Percentiles rank a stretch among this genome's conserved stretches.
These are phyloP conservation scores for Besnoitia besnoiti DNA, from an alignment of 169 alveolate genomes.

Conservation along the genomic window DNA sequence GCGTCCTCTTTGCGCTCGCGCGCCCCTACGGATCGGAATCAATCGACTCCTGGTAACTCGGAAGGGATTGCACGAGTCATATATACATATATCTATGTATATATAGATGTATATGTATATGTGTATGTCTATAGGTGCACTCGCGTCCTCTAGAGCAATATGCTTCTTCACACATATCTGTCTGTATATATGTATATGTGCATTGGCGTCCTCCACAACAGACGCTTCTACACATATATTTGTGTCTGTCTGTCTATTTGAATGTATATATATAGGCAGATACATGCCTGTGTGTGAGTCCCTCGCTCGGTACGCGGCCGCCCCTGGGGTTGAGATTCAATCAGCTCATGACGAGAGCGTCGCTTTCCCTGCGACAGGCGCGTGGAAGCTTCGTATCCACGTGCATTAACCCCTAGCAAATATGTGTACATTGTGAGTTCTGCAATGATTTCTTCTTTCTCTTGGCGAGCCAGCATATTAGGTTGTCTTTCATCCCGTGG, in stretches of 20 bases:
- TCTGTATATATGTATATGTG: not conserved
- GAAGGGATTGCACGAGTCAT: not conserved
- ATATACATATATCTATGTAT: not conserved
- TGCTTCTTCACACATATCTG: not conserved
- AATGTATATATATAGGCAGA: not conserved
- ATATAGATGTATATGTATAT: not conserved
- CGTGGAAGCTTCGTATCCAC: too few species aligned
- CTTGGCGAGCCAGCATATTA: too few species aligned
- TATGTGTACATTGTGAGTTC: too few species aligned
- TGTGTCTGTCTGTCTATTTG: not conserved
- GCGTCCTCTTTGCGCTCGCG: not conserved
- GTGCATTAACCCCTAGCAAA: too few species aligned
- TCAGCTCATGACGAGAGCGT: too few species aligned
- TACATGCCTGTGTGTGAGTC: not conserved
- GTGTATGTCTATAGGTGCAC: not conserved
- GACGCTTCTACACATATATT: not conserved
- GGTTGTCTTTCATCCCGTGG: too few species aligned
- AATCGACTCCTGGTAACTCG: not conserved
- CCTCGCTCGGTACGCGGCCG: not conserved
- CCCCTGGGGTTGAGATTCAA: not conserved
- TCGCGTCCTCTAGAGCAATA: not conserved
- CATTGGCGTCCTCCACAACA: not conserved
- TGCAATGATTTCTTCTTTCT: too few species aligned
- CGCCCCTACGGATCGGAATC: not conserved
- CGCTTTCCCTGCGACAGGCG: too few species aligned